Evolutionary conservation across 768 basidiomycete species (phyloP).

Genomic region (Mycena vulgaris): DNA sequence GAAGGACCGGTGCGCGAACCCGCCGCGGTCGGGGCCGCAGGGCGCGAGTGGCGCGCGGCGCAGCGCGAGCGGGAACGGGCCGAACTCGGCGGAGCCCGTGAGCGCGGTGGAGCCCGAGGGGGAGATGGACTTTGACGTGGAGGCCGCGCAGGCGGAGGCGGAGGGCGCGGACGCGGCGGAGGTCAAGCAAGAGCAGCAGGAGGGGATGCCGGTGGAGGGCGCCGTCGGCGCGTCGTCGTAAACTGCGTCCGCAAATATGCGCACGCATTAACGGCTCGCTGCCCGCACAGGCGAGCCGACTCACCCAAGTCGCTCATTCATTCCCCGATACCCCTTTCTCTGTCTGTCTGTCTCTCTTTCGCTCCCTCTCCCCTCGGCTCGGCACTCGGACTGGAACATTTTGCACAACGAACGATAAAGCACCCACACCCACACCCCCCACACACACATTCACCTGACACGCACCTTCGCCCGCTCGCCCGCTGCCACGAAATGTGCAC

Average conservation of each 20-base stretch:
- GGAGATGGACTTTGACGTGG: conserved; percentile 52
- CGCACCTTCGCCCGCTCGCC: conserved; percentile 29
- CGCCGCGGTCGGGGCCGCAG: conserved; percentile 87
- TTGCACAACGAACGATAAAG: conserved; percentile 36
- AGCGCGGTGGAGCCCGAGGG: conserved; percentile 54
- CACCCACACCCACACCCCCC: conserved; percentile 7
- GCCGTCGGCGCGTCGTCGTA: conserved; percentile 35
- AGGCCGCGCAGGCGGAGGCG: conserved; percentile 50
- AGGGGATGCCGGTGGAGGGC: conserved; percentile 26
- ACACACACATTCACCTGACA: conserved; percentile 17
- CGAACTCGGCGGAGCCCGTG: conserved; percentile 51
- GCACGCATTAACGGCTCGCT: not conserved
- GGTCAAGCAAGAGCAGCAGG: conserved; percentile 17
- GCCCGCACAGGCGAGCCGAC: conserved; percentile 9
- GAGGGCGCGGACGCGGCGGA: conserved; percentile 47
- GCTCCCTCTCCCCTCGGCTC: conserved; percentile 22
- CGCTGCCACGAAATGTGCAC: conserved; percentile 1
- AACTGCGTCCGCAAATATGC: conserved; percentile 31
- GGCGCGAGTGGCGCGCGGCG: conserved; percentile 71
- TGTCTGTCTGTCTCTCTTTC: conserved; percentile 9
- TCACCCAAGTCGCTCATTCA: conserved; percentile 31
- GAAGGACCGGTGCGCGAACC: conserved; percentile 96
- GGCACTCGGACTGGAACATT: conserved; percentile 36
- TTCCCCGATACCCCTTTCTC: conserved; percentile 34
- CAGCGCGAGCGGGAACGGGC: conserved; percentile 54